phyloP scores from a whole-genome alignment of 2,329 filamentous ascomycete species.

The Geosmithia flava region DNA sequence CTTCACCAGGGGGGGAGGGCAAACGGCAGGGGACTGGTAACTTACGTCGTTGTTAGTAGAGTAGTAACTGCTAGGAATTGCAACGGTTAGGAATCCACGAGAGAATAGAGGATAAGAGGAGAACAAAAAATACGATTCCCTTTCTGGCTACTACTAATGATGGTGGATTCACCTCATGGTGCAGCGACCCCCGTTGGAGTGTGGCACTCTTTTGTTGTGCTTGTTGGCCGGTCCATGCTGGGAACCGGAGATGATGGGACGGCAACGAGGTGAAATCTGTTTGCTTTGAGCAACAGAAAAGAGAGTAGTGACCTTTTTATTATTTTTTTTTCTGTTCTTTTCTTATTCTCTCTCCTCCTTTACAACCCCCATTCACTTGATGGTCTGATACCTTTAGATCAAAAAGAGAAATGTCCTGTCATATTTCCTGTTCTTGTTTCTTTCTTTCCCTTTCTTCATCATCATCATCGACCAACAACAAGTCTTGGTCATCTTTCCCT shows the following conservation, averaged over 20 bases:
- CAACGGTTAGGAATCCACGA: too few species aligned
- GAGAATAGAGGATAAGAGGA: too few species aligned
- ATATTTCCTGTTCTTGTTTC: background rate
- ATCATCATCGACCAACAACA: too few species aligned
- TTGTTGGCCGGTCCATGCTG: background rate
- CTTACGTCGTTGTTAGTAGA: too few species aligned
- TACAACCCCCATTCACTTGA: background rate
- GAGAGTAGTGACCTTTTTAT: background rate
- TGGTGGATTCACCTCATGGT: too few species aligned
- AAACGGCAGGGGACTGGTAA: background rate
- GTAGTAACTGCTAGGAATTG: too few species aligned
- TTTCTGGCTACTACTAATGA: too few species aligned
- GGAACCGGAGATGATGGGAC: background rate
- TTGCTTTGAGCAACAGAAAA: background rate
- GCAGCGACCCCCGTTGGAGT: background rate
- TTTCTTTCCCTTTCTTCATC: background rate
- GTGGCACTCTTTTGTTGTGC: background rate
- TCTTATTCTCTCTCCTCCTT: background rate
- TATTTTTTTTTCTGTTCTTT: background rate
- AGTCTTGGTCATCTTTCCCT: too few species aligned
- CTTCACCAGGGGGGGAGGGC: background rate
- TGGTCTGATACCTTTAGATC: too few species aligned
- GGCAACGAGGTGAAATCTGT: background rate
- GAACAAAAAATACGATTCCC: too few species aligned
- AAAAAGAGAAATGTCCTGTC: background rate